phyloP scores from a whole-genome alignment of 2,329 filamentous ascomycete species.

The Didymella pomorum region DNA sequence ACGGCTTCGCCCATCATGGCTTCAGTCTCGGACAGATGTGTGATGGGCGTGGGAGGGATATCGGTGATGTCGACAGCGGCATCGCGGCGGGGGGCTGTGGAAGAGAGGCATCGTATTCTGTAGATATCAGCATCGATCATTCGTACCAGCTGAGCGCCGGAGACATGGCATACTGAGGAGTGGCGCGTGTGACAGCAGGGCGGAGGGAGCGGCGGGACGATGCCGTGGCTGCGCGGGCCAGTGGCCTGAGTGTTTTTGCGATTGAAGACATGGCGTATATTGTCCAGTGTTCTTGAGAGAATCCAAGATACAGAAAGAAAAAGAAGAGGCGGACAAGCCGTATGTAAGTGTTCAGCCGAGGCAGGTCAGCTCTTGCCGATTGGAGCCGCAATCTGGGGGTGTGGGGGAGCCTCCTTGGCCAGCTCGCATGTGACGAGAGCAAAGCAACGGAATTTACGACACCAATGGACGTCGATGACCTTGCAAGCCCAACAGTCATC shows the following conservation, averaged over 20 bases:
- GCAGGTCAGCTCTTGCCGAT: constrained; percentile 21
- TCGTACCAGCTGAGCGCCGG: not conserved
- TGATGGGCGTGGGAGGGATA: constrained; percentile 89
- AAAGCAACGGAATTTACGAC: not conserved
- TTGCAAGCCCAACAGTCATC: too few species aligned
- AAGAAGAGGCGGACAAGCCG: constrained; percentile 7
- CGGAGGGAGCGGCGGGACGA: constrained; percentile 38
- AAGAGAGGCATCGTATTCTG: constrained; percentile 55
- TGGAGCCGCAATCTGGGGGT: constrained; percentile 25
- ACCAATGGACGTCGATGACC: not conserved
- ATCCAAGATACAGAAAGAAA: constrained; percentile 1
- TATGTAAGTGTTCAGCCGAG: constrained; percentile 11
- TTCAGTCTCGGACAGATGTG: constrained; percentile 90
- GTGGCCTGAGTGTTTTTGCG: constrained; percentile 41
- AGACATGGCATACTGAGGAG: constrained; percentile 41
- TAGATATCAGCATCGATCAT: not conserved
- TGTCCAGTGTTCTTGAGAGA: not conserved
- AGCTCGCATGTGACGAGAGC: constrained; percentile 16
- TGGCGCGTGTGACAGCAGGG: constrained; percentile 38
- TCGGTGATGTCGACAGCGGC: constrained; percentile 66
- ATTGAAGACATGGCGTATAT: constrained; percentile 41
- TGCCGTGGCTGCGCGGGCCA: constrained; percentile 40
- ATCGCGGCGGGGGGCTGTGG: constrained; percentile 49
- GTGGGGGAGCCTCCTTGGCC: constrained; percentile 9
- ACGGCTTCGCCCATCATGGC: constrained; percentile 88